Conservation (phyloP, 2,329 filamentous ascomycete species). For the Microdochium nivale region DNA sequence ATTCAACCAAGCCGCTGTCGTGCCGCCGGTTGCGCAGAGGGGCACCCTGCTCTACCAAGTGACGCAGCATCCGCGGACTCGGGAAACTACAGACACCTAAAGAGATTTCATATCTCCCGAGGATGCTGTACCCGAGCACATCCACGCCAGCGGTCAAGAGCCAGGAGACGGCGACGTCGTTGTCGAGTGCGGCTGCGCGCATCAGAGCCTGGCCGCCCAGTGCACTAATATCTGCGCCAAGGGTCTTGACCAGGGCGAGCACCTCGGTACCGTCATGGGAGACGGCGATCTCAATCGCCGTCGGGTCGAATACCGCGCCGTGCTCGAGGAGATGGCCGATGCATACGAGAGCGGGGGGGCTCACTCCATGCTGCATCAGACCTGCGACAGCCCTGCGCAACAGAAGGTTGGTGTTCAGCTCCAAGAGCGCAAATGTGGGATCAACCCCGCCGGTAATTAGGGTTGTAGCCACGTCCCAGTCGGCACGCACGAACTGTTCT, state of each 20-base stretch:
- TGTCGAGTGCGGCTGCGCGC: background rate
- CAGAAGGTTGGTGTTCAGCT: background rate
- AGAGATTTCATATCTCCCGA: background rate
- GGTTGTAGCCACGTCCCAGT: background rate
- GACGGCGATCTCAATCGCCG: background rate
- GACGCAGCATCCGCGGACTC: background rate
- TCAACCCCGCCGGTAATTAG: background rate
- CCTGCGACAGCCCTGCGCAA: background rate
- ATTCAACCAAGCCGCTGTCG: background rate
- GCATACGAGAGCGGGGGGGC: background rate
- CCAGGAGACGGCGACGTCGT: background rate
- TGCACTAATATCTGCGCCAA: background rate
- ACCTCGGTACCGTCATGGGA: background rate
- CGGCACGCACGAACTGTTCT: background rate
- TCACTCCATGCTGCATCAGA: background rate
- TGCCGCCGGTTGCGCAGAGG: background rate
- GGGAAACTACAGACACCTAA: background rate
- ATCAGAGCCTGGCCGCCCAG: background rate
- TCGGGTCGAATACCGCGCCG: background rate
- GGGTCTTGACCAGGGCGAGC: background rate
- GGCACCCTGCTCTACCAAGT: background rate
- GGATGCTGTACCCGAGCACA: background rate
- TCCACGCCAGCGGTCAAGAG: background rate
- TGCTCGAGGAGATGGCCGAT: background rate
- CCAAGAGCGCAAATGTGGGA: background rate